These are phyloP conservation scores for Sambucus nigra DNA, from an alignment of 129 eudicot species.

Conservation along the genomic window DNA sequence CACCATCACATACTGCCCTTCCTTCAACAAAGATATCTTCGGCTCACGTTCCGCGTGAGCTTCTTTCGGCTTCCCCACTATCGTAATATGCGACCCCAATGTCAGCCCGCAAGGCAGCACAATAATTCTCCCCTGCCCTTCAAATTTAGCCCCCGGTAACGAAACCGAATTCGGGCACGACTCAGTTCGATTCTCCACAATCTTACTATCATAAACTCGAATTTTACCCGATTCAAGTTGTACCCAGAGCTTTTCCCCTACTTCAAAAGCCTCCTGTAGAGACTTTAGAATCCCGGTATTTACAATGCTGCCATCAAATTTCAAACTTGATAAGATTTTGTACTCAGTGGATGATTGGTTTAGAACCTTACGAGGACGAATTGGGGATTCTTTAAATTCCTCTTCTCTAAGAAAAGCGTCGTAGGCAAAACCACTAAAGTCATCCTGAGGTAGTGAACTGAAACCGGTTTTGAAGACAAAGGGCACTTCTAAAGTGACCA, in stretches of 20 bases:
- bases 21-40: constrained; percentile 63
- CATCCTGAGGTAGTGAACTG: constrained; percentile 28
- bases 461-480: constrained; percentile 40
- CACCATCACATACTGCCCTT: constrained; percentile 75
- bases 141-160: constrained; percentile 42
- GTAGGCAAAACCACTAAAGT: constrained; percentile 17
- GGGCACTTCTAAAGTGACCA: constrained; percentile 73
- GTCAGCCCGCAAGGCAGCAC: constrained; percentile 90
- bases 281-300: constrained; percentile 53
- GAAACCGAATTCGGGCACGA: constrained; percentile 63
- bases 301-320: constrained; percentile 40
- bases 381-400: constrained; percentile 57
- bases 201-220: constrained; percentile 13
- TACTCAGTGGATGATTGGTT: constrained; percentile 22
- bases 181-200: constrained; percentile 27
- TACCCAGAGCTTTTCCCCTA: constrained; percentile 61
- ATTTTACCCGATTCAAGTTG: constrained; percentile 44
- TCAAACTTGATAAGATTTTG: constrained; percentile 45
- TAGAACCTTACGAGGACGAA: constrained; percentile 45
- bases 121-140: constrained; percentile 36
- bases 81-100: constrained; percentile 71
- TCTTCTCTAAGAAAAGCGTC: constrained; percentile 54
- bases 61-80: constrained; percentile 56
- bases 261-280: constrained; percentile 51
- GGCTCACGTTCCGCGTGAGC: constrained; percentile 76